phyloP scores from a whole-genome alignment of 148 eudicot genomes.

The Camellia granthamiana region DNA sequence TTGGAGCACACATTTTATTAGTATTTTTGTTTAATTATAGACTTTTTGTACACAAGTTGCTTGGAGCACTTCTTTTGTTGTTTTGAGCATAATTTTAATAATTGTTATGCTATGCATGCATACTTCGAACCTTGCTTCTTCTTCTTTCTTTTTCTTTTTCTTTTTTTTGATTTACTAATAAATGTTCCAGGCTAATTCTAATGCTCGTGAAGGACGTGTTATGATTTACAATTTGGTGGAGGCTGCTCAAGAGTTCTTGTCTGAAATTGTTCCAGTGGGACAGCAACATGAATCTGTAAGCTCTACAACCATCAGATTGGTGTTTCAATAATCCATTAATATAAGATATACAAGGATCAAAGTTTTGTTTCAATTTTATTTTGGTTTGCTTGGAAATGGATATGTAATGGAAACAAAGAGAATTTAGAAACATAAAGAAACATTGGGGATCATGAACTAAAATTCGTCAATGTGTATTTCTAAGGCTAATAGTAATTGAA shows the following conservation, averaged over 20 bases:
- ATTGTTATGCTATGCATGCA: slow-evolving; percentile 8
- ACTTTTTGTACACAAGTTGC: background rate
- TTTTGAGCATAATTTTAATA: background rate
- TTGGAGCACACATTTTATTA: too few species aligned
- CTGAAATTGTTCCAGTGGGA: slow-evolving; percentile 69
- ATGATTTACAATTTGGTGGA: slow-evolving; percentile 98
- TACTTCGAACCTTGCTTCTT: background rate
- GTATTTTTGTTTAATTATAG: background rate
- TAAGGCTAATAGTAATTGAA: background rate
- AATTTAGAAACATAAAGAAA: background rate
- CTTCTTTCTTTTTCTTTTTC: background rate
- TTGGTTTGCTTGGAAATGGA: background rate
- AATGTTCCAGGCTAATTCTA: slow-evolving; percentile 75
- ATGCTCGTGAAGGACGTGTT: slow-evolving; percentile 98
- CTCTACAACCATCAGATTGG: background rate
- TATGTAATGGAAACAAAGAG: background rate
- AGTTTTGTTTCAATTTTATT: background rate
- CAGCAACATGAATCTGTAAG: slow-evolving; percentile 50
- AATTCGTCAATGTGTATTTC: background rate
- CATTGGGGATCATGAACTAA: background rate
- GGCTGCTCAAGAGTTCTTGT: slow-evolving; percentile 99
- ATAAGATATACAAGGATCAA: background rate
- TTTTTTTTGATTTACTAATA: background rate
- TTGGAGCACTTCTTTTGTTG: background rate
- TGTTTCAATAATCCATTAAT: background rate